phyloP scores from a whole-genome alignment of 208 protist species.

The Angomonas deanei region DNA sequence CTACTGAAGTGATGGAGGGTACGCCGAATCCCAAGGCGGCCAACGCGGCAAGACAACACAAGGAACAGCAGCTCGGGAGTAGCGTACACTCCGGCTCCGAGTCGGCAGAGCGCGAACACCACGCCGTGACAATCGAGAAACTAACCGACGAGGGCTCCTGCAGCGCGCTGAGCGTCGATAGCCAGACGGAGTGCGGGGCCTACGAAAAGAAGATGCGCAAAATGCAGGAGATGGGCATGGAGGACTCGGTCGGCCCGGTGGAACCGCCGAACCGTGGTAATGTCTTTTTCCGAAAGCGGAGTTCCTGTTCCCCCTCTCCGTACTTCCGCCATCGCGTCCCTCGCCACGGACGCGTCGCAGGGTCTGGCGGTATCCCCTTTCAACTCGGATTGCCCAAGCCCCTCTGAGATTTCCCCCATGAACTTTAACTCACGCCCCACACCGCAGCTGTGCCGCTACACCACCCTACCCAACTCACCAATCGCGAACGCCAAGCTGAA shows the following conservation, averaged over 20 bases:
- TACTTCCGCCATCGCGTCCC: background rate
- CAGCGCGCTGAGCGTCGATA: background rate
- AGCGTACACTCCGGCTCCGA: background rate
- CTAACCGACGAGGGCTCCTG: background rate
- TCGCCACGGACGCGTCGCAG: background rate
- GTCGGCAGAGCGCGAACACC: background rate
- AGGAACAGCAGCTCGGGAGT: background rate
- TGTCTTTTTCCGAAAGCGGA: slow-evolving; percentile 2
- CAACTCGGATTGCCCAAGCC: background rate
- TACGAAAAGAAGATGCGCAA: too few relatives aligned
- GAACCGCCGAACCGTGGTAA: background rate
- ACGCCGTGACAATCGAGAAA: background rate
- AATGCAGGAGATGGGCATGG: too few relatives aligned
- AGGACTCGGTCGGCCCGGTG: too few relatives aligned
- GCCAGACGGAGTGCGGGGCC: background rate
- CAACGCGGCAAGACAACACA: background rate
- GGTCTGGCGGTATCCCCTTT: too few relatives aligned
- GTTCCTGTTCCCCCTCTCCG: background rate
- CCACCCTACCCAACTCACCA: background rate
- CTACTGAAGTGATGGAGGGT: slow-evolving; percentile 30
- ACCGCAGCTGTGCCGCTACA: background rate
- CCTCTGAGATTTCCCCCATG: background rate
- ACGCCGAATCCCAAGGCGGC: background rate
- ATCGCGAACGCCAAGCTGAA: background rate
- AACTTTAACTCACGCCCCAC: background rate